A percentile compares a stretch with the other conserved stretches of the same genome.
Evolutionary conservation across 2,329 filamentous ascomycete genomes (phyloP).

Genomic region (Aspergillus pseudotamarii): DNA sequence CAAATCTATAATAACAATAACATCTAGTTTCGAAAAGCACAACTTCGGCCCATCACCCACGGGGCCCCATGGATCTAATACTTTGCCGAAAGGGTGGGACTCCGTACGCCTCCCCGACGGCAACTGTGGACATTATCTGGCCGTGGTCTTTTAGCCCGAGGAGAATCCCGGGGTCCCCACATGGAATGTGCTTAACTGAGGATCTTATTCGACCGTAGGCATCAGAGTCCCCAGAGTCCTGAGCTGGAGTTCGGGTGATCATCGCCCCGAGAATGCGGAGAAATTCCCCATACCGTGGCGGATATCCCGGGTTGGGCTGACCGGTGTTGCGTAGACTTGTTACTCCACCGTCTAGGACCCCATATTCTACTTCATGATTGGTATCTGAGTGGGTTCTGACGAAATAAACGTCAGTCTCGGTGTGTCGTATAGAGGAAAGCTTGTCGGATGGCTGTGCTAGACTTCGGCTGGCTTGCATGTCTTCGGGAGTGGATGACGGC

Average conservation of each 20-base stretch:
- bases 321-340: not conserved
- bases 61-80: not conserved
- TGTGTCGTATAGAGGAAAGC: not conserved
- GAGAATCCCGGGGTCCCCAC: not conserved
- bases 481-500: not conserved
- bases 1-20: not conserved
- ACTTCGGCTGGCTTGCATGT: not conserved
- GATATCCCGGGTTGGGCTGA: not conserved
- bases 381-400: not conserved
- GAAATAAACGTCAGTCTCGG: not conserved
- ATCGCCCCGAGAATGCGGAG: constrained; percentile 18
- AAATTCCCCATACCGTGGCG: constrained; percentile 5
- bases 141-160: not conserved
- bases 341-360: not conserved
- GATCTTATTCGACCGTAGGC: not conserved
- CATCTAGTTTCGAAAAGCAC: not conserved
- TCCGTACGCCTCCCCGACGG: not conserved
- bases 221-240: not conserved
- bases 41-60: not conserved
- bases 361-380: not conserved
- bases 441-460: not conserved
- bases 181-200: not conserved
- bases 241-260: constrained; percentile 13
- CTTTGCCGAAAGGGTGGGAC: not conserved
- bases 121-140: not conserved